These are phyloP conservation scores for Tremella yokohamensis DNA, from an alignment of 768 basidiomycete genomes.

Conservation along the genomic window DNA sequence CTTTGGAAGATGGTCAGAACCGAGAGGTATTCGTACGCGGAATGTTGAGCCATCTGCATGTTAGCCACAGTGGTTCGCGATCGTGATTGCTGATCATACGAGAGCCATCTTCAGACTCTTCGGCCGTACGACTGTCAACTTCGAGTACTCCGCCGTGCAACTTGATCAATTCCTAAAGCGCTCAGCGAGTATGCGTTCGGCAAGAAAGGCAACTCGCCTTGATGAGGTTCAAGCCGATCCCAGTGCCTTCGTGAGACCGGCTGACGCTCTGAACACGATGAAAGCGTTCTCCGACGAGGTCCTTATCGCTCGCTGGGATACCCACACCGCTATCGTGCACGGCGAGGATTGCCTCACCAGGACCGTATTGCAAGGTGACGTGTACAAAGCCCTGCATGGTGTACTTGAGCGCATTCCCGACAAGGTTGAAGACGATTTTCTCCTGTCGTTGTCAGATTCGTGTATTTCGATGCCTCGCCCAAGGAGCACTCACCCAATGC, in stretches of 20 bases:
- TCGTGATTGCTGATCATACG: constrained; percentile 21
- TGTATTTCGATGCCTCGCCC: background rate
- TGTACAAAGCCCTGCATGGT: constrained; percentile 39
- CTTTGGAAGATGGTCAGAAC: constrained; percentile 48
- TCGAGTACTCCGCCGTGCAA: constrained; percentile 51
- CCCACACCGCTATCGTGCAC: constrained; percentile 52
- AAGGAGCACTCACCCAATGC: constrained; percentile 28
- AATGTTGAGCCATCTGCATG: constrained; percentile 50
- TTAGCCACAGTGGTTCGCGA: constrained; percentile 6
- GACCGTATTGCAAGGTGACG: constrained; percentile 36
- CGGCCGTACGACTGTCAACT: constrained; percentile 44
- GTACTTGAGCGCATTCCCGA: constrained; percentile 52
- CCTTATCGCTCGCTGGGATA: constrained; percentile 50
- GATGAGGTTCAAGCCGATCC: constrained; percentile 51
- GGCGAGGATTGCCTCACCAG: constrained; percentile 35
- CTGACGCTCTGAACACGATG: constrained; percentile 51
- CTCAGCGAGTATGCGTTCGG: background rate
- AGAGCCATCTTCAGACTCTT: constrained; percentile 37
- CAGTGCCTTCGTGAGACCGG: constrained; percentile 52
- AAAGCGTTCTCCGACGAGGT: constrained; percentile 52
- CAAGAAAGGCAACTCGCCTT: constrained; percentile 31
- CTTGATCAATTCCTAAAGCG: constrained; percentile 50
- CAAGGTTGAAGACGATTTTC: constrained; percentile 52
- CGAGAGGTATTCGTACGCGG: constrained; percentile 47
- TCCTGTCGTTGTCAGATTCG: constrained; percentile 27